Percentiles rank a stretch among this genome's conserved stretches.
Evolutionary conservation across 305 asterid species (phyloP).

Genomic region (Fraxinus platypoda): DNA sequence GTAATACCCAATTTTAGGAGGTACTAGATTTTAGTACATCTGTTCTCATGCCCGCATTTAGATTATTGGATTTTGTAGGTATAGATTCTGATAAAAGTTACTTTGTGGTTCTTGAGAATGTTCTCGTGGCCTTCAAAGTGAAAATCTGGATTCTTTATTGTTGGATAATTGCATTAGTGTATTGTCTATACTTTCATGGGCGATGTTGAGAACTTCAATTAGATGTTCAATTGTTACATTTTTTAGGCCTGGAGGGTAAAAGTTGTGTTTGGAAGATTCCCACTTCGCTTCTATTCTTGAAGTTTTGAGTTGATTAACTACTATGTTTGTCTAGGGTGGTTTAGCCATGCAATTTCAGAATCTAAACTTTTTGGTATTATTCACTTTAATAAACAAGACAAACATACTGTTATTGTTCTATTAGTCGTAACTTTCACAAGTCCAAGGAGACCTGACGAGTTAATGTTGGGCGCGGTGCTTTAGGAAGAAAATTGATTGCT

Average conservation of each 20-base stretch:
- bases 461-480: not conserved
- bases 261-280: conserved; percentile 9
- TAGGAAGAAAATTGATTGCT: not conserved
- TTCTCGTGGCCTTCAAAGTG: not conserved
- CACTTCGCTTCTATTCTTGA: conserved; percentile 3
- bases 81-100: conserved; percentile 17
- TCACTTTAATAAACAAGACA: not conserved
- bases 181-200: not conserved
- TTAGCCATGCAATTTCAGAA: not conserved
- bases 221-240: not conserved
- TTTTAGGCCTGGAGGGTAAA: not conserved
- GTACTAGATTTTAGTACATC: not conserved
- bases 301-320: conserved; percentile 3
- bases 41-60: conserved; percentile 8
- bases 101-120: not conserved
- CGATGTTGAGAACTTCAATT: conserved; percentile 3
- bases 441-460: not conserved
- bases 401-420: not conserved
- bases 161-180: not conserved
- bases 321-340: not conserved
- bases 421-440: not conserved
- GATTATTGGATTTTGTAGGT: not conserved
- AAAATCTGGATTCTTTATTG: not conserved
- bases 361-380: not conserved
- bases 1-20: not conserved